Conservation (phyloP, 257 asterid genomes). For the Nicotiana benthamiana region DNA sequence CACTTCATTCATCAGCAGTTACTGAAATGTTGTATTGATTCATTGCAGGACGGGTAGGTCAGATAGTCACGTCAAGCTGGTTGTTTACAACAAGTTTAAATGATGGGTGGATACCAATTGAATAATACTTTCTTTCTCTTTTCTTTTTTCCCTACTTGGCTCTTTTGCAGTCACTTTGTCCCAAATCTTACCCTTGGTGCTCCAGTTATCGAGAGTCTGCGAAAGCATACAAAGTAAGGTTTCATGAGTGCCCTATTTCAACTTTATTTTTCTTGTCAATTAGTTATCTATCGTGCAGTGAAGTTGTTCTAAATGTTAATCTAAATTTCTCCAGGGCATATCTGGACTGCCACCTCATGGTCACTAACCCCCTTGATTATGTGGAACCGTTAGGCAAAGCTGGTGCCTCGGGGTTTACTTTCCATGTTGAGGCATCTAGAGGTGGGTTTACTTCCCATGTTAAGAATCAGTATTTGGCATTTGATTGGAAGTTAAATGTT, state of each 20-base stretch:
- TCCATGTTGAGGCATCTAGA: constrained; percentile 76
- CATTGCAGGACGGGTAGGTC: constrained; percentile 95
- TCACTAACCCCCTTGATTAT: constrained; percentile 85
- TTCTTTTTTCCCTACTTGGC: background rate
- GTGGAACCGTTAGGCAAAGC: constrained; percentile 78
- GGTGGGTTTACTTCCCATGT: constrained; percentile 28
- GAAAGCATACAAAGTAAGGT: constrained; percentile 73
- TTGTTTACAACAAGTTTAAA: constrained; percentile 1
- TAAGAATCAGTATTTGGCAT: background rate
- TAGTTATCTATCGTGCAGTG: background rate
- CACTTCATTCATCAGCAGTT: background rate
- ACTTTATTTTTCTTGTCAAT: background rate
- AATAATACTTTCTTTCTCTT: background rate
- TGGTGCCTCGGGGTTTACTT: constrained; percentile 93
- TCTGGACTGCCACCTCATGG: constrained; percentile 95
- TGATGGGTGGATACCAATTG: constrained; percentile 10
- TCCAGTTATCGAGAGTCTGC: constrained; percentile 78
- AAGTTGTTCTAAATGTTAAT: background rate
- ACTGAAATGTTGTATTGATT: constrained; percentile 8
- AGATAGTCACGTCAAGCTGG: constrained; percentile 10
- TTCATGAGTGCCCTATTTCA: constrained; percentile 2
- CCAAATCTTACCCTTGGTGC: constrained; percentile 92
- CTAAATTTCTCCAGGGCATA: constrained; percentile 50
- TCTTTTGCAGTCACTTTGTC: constrained; percentile 66
- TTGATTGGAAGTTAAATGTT: background rate